Base-by-base conservation (phyloP, 2,329 filamentous ascomycete species). In the Phaeosphaeria sp. region DNA sequence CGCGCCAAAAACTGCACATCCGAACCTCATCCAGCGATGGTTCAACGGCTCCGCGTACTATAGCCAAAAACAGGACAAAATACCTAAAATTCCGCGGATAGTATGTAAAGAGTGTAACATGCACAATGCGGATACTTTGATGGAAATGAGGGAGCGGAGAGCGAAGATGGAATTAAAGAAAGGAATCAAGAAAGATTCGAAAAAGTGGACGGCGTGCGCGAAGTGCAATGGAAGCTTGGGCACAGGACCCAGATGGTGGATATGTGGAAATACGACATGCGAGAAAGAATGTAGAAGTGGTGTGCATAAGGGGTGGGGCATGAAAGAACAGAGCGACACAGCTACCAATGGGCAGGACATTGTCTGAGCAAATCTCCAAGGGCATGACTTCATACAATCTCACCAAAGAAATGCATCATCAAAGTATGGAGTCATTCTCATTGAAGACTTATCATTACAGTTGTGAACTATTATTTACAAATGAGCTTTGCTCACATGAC, bases 181-280 rank as follows among this genome's bases (percentile, higher is more conserved):
- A 42, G 65, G 59, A 11, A 11, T 44, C 18, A 50, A 55, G n/a
- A 33, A 39, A 6, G 10, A 54, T 9, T 63, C 64, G 15, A 15
- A 55, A 10, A 25, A 43, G 49, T 63, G 54, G 56, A 49, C 22
- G 10, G 63, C 2, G 5, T 72, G 68, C 56, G 48, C 36, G 10
- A 27, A 33, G 22, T 46, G 44, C 3, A 6, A 6, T 53, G 43
- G 17, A 71, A 68, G 51, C 25, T 44, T 72, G 3, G 63, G 56
- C 1, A 52, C 44, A 2, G 69, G 68, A 2, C 65, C 66, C 1
- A 63, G 65, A 42, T 73, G 66, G 63, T 72, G 71, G 71, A 58
- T 73, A 20, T 71, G 68, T 49, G 20, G 18, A 20, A 21, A 10
- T 4, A 0, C 0, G 1, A 1, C 0, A 4, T 72, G 71, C 59